These are phyloP conservation scores for Fusarium aywerte DNA, from an alignment of 2,329 filamentous ascomycete genomes.

Conservation along the genomic window DNA sequence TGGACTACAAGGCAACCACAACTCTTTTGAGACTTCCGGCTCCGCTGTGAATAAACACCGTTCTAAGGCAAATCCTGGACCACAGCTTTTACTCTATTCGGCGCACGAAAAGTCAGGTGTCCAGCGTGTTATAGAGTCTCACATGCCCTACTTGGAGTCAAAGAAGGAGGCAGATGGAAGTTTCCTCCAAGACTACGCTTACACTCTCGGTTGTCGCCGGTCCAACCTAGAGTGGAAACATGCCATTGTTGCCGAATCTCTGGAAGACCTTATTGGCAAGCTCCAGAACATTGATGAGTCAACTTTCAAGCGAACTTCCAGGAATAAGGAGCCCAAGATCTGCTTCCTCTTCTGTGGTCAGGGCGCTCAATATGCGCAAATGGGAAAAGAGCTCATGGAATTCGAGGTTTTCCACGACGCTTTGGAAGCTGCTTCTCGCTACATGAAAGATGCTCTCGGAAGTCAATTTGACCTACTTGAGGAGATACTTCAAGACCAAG, in stretches of 20 bases:
- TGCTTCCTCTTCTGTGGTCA: conserved; percentile 59
- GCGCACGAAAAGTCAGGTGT: conserved; percentile 57
- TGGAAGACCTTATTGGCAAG: conserved; percentile 49
- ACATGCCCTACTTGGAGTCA: conserved; percentile 48
- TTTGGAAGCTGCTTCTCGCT: conserved; percentile 50
- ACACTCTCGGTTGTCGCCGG: conserved; percentile 59
- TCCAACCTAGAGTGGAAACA: conserved; percentile 58
- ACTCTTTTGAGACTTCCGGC: conserved; percentile 39
- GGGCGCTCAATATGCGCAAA: conserved; percentile 56
- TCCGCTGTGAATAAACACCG: not conserved
- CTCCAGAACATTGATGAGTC: conserved; percentile 38
- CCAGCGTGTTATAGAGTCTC: conserved; percentile 50
- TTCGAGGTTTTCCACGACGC: conserved; percentile 56
- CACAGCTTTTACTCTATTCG: conserved; percentile 57
- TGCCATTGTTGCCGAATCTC: conserved; percentile 52
- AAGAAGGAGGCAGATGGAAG: conserved; percentile 11
- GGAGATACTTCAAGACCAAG: conserved; percentile 50
- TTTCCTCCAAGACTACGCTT: conserved; percentile 56
- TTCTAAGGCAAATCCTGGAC: conserved; percentile 8
- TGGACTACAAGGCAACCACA: conserved; percentile 53
- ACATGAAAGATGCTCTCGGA: conserved; percentile 47
- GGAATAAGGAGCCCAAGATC: conserved; percentile 46
- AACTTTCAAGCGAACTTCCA: conserved; percentile 41
- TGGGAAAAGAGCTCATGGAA: conserved; percentile 56
- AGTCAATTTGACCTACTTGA: conserved; percentile 51